Evolutionary conservation across 768 basidiomycete genomes (phyloP), one percentile per base, ranked within the genome.

Genomic region (Xerocomus potaroensis): DNA sequence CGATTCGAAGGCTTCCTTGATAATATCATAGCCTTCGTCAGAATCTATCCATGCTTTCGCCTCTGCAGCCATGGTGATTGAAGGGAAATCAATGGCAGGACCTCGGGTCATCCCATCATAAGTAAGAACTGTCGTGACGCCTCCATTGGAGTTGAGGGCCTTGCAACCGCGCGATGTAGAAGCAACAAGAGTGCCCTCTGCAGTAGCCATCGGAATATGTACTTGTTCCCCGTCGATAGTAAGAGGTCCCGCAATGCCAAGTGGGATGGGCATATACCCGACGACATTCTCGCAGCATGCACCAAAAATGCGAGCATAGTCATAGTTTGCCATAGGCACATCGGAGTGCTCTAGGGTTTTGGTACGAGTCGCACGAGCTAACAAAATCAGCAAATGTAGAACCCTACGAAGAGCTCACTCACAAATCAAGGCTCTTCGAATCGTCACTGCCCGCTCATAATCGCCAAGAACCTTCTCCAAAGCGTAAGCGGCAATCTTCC

Each of bases 231-330:
- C 92, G 58, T 99, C 95, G 61, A 99, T 78, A 35, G 80, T 88
- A 29, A 99, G 81, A 3, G 96, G 96, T 2, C 96, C 96, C 14
- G 96, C 96, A 50, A 98, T 86, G 56, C 96, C 96, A 42, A 98
- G 83, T 0, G 96, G 96, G 30, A 99, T 69, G 33, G 95, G 96
- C 65, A 97, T 91, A 66, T 90, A 99, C 26, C 96, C 96, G 39
- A 98, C 81, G 41, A 99, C 96, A 66, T 99, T 98, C 70, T 99
- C 96, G 69, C 96, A 99, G 71, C 95, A 99, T 9, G 95, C 93
- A 48, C 94, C 95, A 43, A 92, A 77, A 26, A 99, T 93, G 9
- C 87, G 82, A 31, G 86, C 83, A 71, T 97, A 99, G 67, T 98
- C 94, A 66, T 96, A 99, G 64, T 84, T 71, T 18, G 77, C 61